Base-by-base conservation (phyloP, 805 yeast genomes). In the Blastobotrys muscicola region DNA sequence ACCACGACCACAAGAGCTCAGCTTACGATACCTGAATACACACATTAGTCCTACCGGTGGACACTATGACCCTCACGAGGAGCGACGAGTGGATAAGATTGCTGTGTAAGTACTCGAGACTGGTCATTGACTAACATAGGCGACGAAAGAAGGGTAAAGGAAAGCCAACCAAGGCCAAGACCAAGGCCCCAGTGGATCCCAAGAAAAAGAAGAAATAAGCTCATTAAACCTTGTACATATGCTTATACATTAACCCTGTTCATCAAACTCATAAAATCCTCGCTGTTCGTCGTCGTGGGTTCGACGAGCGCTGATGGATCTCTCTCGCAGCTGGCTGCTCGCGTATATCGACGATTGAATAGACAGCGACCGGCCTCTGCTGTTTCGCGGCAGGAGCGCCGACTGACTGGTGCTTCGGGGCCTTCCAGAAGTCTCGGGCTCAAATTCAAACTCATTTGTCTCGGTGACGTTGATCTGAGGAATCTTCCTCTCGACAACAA, bases 161-260 rank as follows among this genome's bases (percentile, higher is more conserved):
- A 8, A 44, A 53, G n/a, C 54, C 54, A 11, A 45, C 48, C 45
- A 52, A 52, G 45, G 39, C 47, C 29, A 50, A 51, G 44, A 50
- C 49, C 39, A 45, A 38, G 45, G 36, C 36, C 8, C 7, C 36
- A 8, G 36, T 12, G 15, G 36, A 13, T n/a, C 36, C 36, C 10
- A 33, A 33, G 15, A 33, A 33, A 15, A 33, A 33, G 36, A 33
- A 33, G 36, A 33, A 33, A 33, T 33, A 33, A 33, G 12, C 36
- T 33, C 26, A 20, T 20, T 20, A 20, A 20, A 20, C 26, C 26
- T 20, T 20, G 26, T 20, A 20, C 26, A 20, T 20, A 20, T 20
- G 26, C 26, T 20, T 20, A 20, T 20, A 20, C 26, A 20, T 20
- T 20, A 20, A 20, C 26, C 26, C 26, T 20, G 26, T 20, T 20